phyloP scores from a whole-genome alignment of 208 protist species.

The Wallacemonas collosoma region DNA sequence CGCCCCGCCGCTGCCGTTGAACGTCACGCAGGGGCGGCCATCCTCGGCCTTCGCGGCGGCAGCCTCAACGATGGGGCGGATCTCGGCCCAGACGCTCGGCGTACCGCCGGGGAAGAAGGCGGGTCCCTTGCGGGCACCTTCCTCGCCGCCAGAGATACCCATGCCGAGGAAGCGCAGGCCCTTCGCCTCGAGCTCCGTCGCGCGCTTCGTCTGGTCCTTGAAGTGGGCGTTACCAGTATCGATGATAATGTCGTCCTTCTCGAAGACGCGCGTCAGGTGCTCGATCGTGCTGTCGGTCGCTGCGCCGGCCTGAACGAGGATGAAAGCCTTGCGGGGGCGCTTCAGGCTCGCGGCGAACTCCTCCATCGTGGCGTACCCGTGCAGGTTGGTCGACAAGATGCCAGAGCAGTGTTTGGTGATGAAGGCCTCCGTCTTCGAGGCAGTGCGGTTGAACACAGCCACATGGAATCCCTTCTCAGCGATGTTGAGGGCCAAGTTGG shows the following conservation, averaged over 20 bases:
- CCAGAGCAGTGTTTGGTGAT: slow-evolving; percentile 61
- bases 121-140: slow-evolving; percentile 98
- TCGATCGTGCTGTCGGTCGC: slow-evolving; percentile 96
- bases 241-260: slow-evolving; percentile 95
- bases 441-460: slow-evolving; percentile 94
- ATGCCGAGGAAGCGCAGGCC: slow-evolving; percentile 95
- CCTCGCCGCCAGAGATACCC: slow-evolving; percentile 99
- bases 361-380: slow-evolving; percentile 79
- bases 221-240: slow-evolving; percentile 97
- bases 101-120: slow-evolving; percentile 98
- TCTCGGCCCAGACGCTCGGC: slow-evolving; percentile 87
- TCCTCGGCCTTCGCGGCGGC: slow-evolving; percentile 96
- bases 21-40: slow-evolving; percentile 92
- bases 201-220: slow-evolving; percentile 93
- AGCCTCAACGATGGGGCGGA: slow-evolving; percentile 96
- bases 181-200: slow-evolving; percentile 74
- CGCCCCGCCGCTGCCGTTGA: slow-evolving; percentile 96
- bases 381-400: slow-evolving; percentile 63
- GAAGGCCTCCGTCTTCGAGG: slow-evolving; percentile 84
- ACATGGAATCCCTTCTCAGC: slow-evolving; percentile 95
- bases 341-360: slow-evolving; percentile 82
- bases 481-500: slow-evolving; percentile 99
- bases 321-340: slow-evolving; percentile 92
- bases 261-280: slow-evolving; percentile 77
- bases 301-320: slow-evolving; percentile 97